A percentile compares a stretch with the other conserved stretches of the same genome.
These are phyloP conservation scores for Ceratocystis colombiana DNA, from an alignment of 2,329 filamentous ascomycete genomes.

Conservation along the genomic window DNA sequence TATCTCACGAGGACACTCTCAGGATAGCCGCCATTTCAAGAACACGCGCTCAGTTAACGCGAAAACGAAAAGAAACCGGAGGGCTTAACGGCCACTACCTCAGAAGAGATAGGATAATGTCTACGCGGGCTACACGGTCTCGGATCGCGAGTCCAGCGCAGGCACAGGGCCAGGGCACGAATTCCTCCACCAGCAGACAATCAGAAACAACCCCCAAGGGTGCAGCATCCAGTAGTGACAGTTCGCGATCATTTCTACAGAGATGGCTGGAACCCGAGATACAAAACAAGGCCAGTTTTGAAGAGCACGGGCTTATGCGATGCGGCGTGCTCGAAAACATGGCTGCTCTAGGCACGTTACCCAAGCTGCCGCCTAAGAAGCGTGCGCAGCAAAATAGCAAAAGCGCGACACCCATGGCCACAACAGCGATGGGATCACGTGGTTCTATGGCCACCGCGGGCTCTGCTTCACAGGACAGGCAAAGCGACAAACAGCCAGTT, in stretches of 20 bases:
- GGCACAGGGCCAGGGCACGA: slow-evolving; percentile 4
- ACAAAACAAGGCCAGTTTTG: slow-evolving; percentile 59
- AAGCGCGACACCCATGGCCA: slow-evolving; percentile 10
- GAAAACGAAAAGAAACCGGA: slow-evolving; percentile 26
- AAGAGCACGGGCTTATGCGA: slow-evolving; percentile 63
- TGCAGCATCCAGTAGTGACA: slow-evolving; percentile 30
- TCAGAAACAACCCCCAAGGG: slow-evolving; percentile 34
- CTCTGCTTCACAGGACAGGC: slow-evolving; percentile 30
- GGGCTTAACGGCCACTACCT: background rate
- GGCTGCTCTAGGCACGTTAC: slow-evolving; percentile 67
- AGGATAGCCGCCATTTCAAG: background rate
- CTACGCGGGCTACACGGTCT: slow-evolving; percentile 24
- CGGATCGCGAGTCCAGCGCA: slow-evolving; percentile 21
- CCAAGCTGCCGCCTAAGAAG: slow-evolving; percentile 39
- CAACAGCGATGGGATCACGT: background rate
- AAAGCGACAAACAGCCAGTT: slow-evolving; percentile 27
- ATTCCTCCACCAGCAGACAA: slow-evolving; percentile 24
- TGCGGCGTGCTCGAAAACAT: slow-evolving; percentile 73
- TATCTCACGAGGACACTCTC: background rate
- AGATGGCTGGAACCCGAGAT: slow-evolving; percentile 50
- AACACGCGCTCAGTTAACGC: background rate
- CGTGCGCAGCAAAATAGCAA: slow-evolving; percentile 8
- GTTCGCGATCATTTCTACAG: slow-evolving; percentile 43
- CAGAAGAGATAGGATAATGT: slow-evolving; percentile 28
- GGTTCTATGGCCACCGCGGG: slow-evolving; percentile 24